These are phyloP conservation scores for Gastrolobium bilobum DNA, from an alignment of 306 rosid genomes.

Conservation along the genomic window DNA sequence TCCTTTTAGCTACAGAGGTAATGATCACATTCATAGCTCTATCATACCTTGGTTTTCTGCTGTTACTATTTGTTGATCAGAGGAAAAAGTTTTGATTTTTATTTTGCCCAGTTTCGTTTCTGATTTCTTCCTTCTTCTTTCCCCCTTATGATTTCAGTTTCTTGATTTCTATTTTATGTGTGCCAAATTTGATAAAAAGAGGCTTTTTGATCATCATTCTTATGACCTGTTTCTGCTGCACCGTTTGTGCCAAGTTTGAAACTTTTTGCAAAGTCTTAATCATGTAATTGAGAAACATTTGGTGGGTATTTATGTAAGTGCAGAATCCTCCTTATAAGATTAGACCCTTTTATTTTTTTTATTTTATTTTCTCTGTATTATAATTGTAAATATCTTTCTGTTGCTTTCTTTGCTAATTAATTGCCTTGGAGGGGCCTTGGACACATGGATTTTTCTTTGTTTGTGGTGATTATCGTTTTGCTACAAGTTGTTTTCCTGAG, in stretches of 20 bases:
- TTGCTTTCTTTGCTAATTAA: slow-evolving; percentile 47
- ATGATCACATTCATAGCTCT: slow-evolving; percentile 17
- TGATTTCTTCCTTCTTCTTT: neutral
- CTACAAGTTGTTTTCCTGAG: neutral
- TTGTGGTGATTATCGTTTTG: slow-evolving; percentile 50
- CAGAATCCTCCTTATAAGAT: slow-evolving; percentile 21
- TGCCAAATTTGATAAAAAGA: slow-evolving; percentile 11
- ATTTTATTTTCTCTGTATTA: neutral
- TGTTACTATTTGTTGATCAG: neutral
- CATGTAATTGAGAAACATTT: slow-evolving; percentile 39
- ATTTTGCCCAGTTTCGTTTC: neutral
- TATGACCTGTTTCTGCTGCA: neutral
- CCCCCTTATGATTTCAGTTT: neutral
- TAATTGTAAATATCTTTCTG: slow-evolving; percentile 24
- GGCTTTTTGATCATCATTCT: neutral
- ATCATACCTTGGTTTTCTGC: neutral
- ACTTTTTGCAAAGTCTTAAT: slow-evolving; percentile 1
- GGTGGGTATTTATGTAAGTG: slow-evolving; percentile 46
- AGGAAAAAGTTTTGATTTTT: slow-evolving; percentile 13
- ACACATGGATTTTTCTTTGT: slow-evolving; percentile 48
- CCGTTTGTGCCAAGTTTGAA: slow-evolving; percentile 23
- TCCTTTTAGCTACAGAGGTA: slow-evolving; percentile 5
- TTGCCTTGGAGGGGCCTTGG: slow-evolving; percentile 28
- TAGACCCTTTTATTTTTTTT: neutral
- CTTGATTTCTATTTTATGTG: neutral